phyloP scores from a whole-genome alignment of 257 asterid genomes.

The Knoxia roxburghii region DNA sequence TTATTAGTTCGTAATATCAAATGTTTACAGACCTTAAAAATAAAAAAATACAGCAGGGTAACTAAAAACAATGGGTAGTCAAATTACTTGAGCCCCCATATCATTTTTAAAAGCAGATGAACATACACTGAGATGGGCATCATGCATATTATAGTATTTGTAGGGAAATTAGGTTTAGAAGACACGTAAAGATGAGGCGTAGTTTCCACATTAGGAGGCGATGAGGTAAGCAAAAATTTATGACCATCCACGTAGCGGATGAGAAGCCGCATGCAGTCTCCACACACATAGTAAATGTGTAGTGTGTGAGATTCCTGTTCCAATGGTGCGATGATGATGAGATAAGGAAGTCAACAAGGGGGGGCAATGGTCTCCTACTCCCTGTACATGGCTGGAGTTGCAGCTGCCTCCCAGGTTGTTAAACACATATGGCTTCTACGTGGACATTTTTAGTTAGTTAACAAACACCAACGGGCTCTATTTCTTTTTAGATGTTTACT shows the following conservation, averaged over 20 bases:
- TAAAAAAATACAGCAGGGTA: too few relatives aligned
- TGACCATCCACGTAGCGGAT: slow-evolving; percentile 25
- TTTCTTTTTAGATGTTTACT: neutral
- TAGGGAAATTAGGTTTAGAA: neutral
- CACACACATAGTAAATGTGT: too few relatives aligned
- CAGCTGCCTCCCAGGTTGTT: neutral
- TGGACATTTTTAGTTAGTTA: slow-evolving; percentile 18
- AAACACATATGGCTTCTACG: slow-evolving; percentile 17
- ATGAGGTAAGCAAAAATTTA: slow-evolving; percentile 19
- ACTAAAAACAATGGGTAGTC: too few relatives aligned
- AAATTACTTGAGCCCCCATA: too few relatives aligned
- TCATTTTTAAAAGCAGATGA: neutral
- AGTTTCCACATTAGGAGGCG: slow-evolving; percentile 14
- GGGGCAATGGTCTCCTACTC: slow-evolving; percentile 11
- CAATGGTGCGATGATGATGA: too few relatives aligned
- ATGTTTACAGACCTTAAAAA: too few relatives aligned
- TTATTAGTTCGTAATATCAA: too few relatives aligned
- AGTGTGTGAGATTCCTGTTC: too few relatives aligned
- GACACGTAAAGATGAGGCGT: slow-evolving; percentile 10
- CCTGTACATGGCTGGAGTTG: neutral
- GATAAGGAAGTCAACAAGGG: neutral
- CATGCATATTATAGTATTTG: too few relatives aligned
- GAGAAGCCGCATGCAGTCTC: neutral
- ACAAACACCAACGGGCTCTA: neutral
- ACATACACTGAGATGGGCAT: too few relatives aligned